Evolutionary conservation across 768 basidiomycete genomes (phyloP).

Genomic region (Lyophyllum shimeji): DNA sequence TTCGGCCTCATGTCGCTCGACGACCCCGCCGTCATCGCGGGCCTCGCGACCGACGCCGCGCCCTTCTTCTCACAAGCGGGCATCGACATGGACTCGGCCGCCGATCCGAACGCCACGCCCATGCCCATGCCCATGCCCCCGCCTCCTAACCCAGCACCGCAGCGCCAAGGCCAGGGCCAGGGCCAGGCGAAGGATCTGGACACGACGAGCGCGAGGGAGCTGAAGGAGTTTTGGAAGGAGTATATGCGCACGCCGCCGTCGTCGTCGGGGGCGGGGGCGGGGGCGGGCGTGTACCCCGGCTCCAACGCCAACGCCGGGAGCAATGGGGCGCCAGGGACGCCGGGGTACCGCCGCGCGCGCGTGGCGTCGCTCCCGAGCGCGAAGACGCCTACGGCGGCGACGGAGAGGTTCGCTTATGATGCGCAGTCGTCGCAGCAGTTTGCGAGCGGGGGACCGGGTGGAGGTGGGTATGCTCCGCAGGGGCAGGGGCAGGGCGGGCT

Average conservation of each 20-base stretch:
- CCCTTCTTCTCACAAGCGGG: slow-evolving; percentile 55
- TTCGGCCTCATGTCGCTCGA: slow-evolving; percentile 80
- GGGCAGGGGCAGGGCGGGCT: too few relatives aligned
- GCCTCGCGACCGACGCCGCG: slow-evolving; percentile 53
- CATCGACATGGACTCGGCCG: slow-evolving; percentile 3
- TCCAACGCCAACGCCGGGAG: slow-evolving; percentile 3
- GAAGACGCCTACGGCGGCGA: slow-evolving; percentile 56
- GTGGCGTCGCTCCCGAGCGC: slow-evolving; percentile 69
- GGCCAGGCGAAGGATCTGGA: slow-evolving; percentile 39
- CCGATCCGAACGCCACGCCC: slow-evolving; percentile 17
- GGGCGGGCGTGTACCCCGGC: too few relatives aligned
- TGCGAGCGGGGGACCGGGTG: too few relatives aligned
- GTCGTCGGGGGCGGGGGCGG: too few relatives aligned
- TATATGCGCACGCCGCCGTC: slow-evolving; percentile 78
- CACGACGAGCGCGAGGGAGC: slow-evolving; percentile 36
- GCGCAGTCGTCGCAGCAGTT: neutral
- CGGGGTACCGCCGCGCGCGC: slow-evolving; percentile 37
- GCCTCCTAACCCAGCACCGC: slow-evolving; percentile 10
- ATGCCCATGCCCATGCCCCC: slow-evolving; percentile 39
- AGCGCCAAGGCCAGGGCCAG: slow-evolving; percentile 17
- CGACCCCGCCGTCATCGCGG: slow-evolving; percentile 66
- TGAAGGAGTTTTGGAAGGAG: slow-evolving; percentile 73
- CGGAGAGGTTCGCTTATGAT: slow-evolving; percentile 15
- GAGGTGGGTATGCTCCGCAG: neutral
- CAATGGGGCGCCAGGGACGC: neutral